phyloP scores from a whole-genome alignment of 164 flowering plant species.

The Vitis labrusca region DNA sequence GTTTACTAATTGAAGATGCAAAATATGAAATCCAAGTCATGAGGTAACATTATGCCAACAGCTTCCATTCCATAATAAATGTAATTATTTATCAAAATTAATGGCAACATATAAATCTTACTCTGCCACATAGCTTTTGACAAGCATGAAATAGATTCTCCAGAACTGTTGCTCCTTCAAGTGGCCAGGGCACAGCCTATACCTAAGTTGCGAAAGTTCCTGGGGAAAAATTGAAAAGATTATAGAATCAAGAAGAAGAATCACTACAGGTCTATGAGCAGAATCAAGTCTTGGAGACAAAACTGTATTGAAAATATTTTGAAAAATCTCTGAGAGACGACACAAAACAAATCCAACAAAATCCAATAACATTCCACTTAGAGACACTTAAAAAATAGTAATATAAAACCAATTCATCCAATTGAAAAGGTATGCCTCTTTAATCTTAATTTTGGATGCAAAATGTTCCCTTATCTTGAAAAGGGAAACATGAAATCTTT shows the following conservation, averaged over 20 bases:
- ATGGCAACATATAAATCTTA: conserved; percentile 32
- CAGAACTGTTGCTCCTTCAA: conserved; percentile 79
- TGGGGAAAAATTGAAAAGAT: conserved; percentile 27
- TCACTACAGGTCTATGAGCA: neutral
- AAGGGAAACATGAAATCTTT: too few relatives aligned
- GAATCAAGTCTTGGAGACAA: neutral
- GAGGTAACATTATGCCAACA: too few relatives aligned
- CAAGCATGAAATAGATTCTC: conserved; percentile 76
- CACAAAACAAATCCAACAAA: neutral
- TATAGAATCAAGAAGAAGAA: neutral
- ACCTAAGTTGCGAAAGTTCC: conserved; percentile 85
- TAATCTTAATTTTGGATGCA: too few relatives aligned
- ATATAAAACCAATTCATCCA: too few relatives aligned
- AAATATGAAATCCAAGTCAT: too few relatives aligned
- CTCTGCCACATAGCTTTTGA: conserved; percentile 52
- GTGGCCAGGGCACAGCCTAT: conserved; percentile 67
- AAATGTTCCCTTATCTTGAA: too few relatives aligned
- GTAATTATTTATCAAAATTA: too few relatives aligned
- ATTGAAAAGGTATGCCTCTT: too few relatives aligned
- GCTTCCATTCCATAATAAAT: too few relatives aligned
- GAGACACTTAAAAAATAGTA: too few relatives aligned
- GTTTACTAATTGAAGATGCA: too few relatives aligned
- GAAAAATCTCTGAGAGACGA: neutral
- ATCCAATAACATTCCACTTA: neutral
- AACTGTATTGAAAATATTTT: neutral